These are phyloP conservation scores for Brettanomyces naardenensis DNA, from an alignment of 805 yeast species.

Conservation along the genomic window DNA sequence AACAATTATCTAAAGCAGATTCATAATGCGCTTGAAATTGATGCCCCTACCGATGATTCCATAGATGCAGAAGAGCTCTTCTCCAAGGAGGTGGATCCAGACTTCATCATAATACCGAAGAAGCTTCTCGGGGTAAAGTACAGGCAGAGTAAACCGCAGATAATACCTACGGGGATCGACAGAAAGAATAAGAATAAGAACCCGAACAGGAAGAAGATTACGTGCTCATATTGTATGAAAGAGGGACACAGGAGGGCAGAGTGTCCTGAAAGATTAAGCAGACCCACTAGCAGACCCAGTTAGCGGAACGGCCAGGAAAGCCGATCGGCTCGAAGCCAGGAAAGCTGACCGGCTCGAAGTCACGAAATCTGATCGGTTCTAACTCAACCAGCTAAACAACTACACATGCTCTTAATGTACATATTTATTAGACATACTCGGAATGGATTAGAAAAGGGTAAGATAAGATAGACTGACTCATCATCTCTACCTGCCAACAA, in stretches of 20 bases:
- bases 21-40: slow-evolving; percentile 8
- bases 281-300: too few species aligned
- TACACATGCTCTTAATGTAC: too few species aligned
- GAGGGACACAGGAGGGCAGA: slow-evolving; percentile 29
- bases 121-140: slow-evolving; percentile 3
- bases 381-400: too few species aligned
- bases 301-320: too few species aligned
- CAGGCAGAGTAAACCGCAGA: neutral
- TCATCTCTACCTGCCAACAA: slow-evolving; percentile 24
- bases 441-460: slow-evolving; percentile 27
- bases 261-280: slow-evolving; percentile 24
- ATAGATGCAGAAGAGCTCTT: slow-evolving; percentile 3
- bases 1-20: slow-evolving; percentile 15
- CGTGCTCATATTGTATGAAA: slow-evolving; percentile 27
- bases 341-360: too few species aligned
- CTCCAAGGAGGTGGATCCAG: slow-evolving; percentile 4
- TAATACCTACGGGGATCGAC: neutral
- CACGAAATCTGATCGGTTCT: too few species aligned
- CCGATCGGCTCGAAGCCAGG: too few species aligned
- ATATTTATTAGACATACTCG: too few species aligned
- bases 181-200: neutral
- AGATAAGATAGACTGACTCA: slow-evolving; percentile 27
- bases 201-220: slow-evolving; percentile 9
- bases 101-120: slow-evolving; percentile 19
- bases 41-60: neutral